Conservation (phyloP, 345 rosid genomes). For the Salix purpurea region DNA sequence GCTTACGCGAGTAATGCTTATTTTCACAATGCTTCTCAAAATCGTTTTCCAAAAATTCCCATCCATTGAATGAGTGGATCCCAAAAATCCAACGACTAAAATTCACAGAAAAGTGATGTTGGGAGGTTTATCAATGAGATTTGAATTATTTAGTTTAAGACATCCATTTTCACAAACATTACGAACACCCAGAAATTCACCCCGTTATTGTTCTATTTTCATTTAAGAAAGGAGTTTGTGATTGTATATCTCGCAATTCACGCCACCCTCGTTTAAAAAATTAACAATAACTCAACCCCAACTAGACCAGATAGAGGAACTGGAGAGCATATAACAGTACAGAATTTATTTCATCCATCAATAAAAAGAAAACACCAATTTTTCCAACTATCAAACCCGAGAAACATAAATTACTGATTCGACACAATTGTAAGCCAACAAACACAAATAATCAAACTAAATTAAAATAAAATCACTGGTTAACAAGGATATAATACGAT, state of each 20-base stretch:
- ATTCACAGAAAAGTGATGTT: background rate
- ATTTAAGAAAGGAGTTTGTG: background rate
- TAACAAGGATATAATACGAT: conserved; percentile 80
- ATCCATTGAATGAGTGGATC: background rate
- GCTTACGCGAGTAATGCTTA: background rate
- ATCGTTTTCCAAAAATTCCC: background rate
- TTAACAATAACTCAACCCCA: background rate
- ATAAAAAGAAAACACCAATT: background rate
- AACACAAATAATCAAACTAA: background rate
- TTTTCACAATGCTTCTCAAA: background rate
- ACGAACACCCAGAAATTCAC: background rate
- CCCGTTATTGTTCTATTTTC: background rate
- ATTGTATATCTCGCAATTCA: background rate
- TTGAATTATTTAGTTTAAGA: background rate
- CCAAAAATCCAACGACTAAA: background rate
- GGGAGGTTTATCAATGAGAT: background rate
- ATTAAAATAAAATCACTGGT: background rate
- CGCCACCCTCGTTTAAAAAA: background rate
- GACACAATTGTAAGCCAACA: background rate
- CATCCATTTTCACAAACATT: background rate
- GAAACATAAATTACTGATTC: background rate
- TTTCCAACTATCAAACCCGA: background rate
- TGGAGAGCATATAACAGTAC: background rate
- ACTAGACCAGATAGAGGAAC: background rate
- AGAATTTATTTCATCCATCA: background rate